A percentile compares a stretch with the other conserved stretches of the same genome.
Evolutionary conservation across 2,329 filamentous ascomycete species (phyloP).

Genomic region (Knufia fluminis): DNA sequence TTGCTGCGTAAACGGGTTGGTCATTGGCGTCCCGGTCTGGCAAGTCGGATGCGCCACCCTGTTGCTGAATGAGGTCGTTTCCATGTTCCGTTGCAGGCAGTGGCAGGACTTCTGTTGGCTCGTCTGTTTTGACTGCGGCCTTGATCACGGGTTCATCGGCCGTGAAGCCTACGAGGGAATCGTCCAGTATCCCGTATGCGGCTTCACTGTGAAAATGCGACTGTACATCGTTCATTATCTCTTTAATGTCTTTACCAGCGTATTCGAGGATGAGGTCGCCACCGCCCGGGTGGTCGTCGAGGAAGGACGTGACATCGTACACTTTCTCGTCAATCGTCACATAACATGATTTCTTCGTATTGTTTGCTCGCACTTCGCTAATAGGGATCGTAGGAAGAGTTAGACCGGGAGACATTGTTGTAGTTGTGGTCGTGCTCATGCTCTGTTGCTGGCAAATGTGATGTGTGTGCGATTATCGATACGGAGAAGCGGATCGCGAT

Average conservation of each 20-base stretch:
- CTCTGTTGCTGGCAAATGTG: neutral
- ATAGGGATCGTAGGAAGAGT: conserved; percentile 75
- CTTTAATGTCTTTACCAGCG: conserved; percentile 73
- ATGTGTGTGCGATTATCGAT: neutral
- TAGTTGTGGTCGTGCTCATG: neutral
- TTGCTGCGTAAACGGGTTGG: conserved; percentile 42
- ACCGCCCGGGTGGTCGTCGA: conserved; percentile 85
- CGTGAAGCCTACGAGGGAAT: conserved; percentile 75
- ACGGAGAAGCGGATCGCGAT: neutral
- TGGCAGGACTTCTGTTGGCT: conserved; percentile 43
- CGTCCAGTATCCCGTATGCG: conserved; percentile 92
- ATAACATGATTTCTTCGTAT: conserved; percentile 75
- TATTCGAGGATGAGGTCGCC: conserved; percentile 81
- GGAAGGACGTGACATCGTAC: conserved; percentile 87
- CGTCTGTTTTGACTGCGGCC: conserved; percentile 38
- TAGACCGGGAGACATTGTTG: conserved; percentile 46
- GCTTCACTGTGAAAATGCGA: conserved; percentile 84
- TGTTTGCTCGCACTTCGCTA: conserved; percentile 73
- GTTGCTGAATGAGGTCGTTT: conserved; percentile 36
- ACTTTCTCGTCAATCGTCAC: conserved; percentile 84
- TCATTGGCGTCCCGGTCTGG: conserved; percentile 16
- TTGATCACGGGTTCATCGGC: conserved; percentile 49
- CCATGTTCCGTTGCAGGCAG: conserved; percentile 43
- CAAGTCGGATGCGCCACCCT: conserved; percentile 38
- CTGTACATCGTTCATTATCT: conserved; percentile 70